A percentile compares a stretch with the other conserved stretches of the same genome.
Evolutionary conservation across 2,329 filamentous ascomycete genomes (phyloP).

Genomic region (Trichoderma sp.): DNA sequence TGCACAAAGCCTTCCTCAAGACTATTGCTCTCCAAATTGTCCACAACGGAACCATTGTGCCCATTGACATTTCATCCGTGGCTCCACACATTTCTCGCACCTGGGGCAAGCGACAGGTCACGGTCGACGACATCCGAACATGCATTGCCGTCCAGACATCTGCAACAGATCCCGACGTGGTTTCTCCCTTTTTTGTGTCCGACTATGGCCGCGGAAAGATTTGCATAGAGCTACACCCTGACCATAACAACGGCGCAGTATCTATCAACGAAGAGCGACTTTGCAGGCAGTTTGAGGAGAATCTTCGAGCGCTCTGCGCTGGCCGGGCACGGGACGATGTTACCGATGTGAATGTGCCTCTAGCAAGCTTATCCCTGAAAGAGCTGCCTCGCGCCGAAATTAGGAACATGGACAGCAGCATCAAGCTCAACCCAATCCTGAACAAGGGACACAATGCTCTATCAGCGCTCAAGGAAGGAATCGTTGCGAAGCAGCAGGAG

Average conservation of each 20-base stretch:
- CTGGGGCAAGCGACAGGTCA: conserved; percentile 74
- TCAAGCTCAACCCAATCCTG: conserved; percentile 59
- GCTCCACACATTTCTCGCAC: conserved; percentile 65
- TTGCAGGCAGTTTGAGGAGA: conserved; percentile 58
- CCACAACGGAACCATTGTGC: conserved; percentile 65
- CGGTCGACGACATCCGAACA: conserved; percentile 66
- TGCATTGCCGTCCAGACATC: conserved; percentile 64
- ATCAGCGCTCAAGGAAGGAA: conserved; percentile 67
- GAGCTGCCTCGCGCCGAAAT: conserved; percentile 46
- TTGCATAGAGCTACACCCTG: conserved; percentile 60
- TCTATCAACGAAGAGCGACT: conserved; percentile 56
- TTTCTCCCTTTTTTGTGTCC: conserved; percentile 50
- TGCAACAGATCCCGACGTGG: conserved; percentile 37
- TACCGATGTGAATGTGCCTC: conserved; percentile 51
- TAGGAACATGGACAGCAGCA: conserved; percentile 37
- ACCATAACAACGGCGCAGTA: conserved; percentile 37
- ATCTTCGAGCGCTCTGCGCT: conserved; percentile 53
- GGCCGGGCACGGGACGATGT: conserved; percentile 39
- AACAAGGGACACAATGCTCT: conserved; percentile 70
- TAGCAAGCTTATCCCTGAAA: conserved; percentile 57
- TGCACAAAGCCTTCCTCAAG: conserved; percentile 70
- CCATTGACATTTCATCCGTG: conserved; percentile 66
- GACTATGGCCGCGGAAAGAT: conserved; percentile 60
- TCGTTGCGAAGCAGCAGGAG: conserved; percentile 57
- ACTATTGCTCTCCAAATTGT: conserved; percentile 70